These are phyloP conservation scores for Galerina marginata DNA, from an alignment of 768 basidiomycete genomes.

Conservation along the genomic window DNA sequence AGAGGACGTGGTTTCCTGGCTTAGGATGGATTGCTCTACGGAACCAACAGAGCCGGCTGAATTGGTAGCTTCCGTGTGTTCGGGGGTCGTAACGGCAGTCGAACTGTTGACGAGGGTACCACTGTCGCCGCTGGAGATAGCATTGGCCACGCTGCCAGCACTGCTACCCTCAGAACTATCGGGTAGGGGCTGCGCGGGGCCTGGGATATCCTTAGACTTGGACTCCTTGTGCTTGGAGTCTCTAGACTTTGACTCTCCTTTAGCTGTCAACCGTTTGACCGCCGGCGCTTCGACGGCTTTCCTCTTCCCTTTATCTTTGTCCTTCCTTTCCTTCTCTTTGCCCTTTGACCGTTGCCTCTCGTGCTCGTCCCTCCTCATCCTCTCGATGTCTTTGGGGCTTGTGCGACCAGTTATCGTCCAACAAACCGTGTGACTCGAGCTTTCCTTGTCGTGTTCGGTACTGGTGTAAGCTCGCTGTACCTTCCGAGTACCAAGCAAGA, in stretches of 20 bases:
- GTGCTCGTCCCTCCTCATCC: constrained; percentile 28
- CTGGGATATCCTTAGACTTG: constrained; percentile 6
- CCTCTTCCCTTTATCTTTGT: constrained; percentile 29
- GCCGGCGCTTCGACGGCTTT: constrained; percentile 15
- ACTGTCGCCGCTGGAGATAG: constrained; percentile 21
- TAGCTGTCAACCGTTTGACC: constrained; percentile 4
- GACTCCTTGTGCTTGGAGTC: constrained; percentile 12
- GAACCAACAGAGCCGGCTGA: constrained; percentile 20
- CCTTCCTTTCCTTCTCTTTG: constrained; percentile 29
- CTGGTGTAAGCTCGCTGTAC: constrained; percentile 84
- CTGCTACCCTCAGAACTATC: constrained; percentile 33
- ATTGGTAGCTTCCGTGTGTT: constrained; percentile 12
- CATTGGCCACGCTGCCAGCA: constrained; percentile 27
- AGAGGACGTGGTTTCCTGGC: constrained; percentile 25
- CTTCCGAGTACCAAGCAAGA: constrained; percentile 72
- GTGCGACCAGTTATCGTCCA: constrained; percentile 49
- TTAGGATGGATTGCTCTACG: constrained; percentile 21
- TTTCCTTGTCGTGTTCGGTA: constrained; percentile 74
- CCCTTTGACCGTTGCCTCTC: constrained; percentile 19
- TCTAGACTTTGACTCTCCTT: constrained; percentile 3
- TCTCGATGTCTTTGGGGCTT: constrained; percentile 42
- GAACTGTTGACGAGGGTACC: constrained; percentile 18
- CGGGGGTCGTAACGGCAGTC: constrained; percentile 21
- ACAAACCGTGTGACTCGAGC: constrained; percentile 68
- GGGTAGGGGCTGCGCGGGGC: constrained; percentile 4